Evolutionary conservation across 805 yeast species (phyloP), one percentile per base, ranked within the genome.

Genomic region (Saccharomycopsis amapae): DNA sequence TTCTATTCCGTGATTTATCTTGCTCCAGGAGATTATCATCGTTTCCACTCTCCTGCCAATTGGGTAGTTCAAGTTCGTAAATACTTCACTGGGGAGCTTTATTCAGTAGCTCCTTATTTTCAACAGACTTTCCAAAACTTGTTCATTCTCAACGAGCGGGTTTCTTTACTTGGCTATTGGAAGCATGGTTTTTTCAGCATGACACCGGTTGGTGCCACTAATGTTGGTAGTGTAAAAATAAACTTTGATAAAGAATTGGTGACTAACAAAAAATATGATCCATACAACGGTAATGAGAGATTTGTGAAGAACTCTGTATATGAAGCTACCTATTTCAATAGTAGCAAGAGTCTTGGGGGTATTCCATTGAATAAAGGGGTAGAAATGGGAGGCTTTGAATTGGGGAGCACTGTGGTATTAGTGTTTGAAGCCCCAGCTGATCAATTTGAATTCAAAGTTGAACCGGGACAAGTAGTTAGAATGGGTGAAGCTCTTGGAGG

Each of bases 141-240:
- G 53, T 93, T 93, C 61, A 85, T 90, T 3, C 68, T 93, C 55
- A 93, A 93, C 61, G 99, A 93, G 65, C 75, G 99, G 56, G 98
- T 93, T 2, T 95, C 98, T 0, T 66, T 93, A 41, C 72, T 93
- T 46, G 99, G 99, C 1, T 80, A 86, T 58, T 93, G 98, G 98
- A 85, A 84, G 60, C 75, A 93, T 61, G 99, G 99, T 0, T 93
- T 93, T 57, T 93, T 93, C 67, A 82, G 94, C 53, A 93, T 93
- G 99, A 90, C 96, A 1, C 97, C 99, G 0, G 98, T 93, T 10
- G 99, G 99, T 12, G 99, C 99, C 20, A 93, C 98, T 2, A 93
- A 93, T 65, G 99, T 93, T 25, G 99, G 99, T 4, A 83, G 95
- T 57, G 93, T 93, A 54, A 80, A 83, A 49, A 73, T 93, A 54